Percentiles rank a stretch among this genome's conserved stretches.
phyloP scores from a whole-genome alignment of 2,329 filamentous ascomycete genomes.

The Nemania bipapillata region DNA sequence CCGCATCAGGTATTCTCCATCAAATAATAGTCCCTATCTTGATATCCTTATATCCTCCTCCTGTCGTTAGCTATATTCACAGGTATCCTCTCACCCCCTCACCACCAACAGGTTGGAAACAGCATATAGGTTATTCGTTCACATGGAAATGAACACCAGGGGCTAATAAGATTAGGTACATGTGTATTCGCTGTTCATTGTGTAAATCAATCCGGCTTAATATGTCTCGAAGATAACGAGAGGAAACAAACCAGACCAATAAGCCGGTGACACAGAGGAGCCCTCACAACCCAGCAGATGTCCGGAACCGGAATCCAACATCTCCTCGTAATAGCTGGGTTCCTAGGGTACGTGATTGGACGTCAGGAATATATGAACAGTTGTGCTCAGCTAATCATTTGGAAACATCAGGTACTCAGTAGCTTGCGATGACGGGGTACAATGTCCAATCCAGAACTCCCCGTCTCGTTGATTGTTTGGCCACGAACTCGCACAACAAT shows the following conservation, averaged over 20 bases:
- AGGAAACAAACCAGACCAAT: slow-evolving; percentile 26
- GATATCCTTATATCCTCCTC: slow-evolving; percentile 22
- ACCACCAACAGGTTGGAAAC: neutral
- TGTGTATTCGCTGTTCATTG: neutral
- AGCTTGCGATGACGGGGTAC: slow-evolving; percentile 7
- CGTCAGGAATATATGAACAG: slow-evolving; percentile 6
- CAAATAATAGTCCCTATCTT: slow-evolving; percentile 25
- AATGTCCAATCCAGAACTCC: neutral
- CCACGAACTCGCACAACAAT: neutral
- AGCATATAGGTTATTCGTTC: slow-evolving; percentile 10
- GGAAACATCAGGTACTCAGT: slow-evolving; percentile 6
- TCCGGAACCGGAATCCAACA: slow-evolving; percentile 31
- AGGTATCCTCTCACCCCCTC: too few relatives aligned
- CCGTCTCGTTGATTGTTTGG: slow-evolving; percentile 22
- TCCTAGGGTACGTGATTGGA: slow-evolving; percentile 15
- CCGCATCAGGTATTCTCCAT: slow-evolving; percentile 29
- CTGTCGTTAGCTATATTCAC: too few relatives aligned
- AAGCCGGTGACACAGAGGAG: slow-evolving; percentile 32
- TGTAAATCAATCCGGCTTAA: neutral
- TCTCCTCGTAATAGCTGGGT: slow-evolving; percentile 3
- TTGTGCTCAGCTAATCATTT: slow-evolving; percentile 22
- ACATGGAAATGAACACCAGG: neutral
- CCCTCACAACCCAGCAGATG: slow-evolving; percentile 16
- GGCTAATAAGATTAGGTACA: neutral
- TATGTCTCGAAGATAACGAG: slow-evolving; percentile 1